A percentile compares a stretch with the other conserved stretches of the same genome.
These are phyloP conservation scores for Aspergillus ibericus DNA, from an alignment of 2,329 filamentous ascomycete species.

Conservation along the genomic window DNA sequence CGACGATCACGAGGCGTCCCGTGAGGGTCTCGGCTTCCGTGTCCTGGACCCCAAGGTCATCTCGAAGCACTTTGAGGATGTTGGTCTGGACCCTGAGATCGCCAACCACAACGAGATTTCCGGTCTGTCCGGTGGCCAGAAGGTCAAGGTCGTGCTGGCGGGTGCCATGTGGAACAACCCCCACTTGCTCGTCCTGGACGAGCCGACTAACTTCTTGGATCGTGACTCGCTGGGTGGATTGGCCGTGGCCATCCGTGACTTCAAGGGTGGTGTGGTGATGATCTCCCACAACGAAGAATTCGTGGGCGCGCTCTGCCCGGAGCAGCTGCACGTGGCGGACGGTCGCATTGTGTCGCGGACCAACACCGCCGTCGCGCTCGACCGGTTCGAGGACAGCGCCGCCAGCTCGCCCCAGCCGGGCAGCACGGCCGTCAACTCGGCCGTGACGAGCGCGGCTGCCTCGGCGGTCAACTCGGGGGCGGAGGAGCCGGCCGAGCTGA, in stretches of 20 bases:
- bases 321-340: slow-evolving; percentile 93
- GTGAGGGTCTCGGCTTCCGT: slow-evolving; percentile 95
- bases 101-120: slow-evolving; percentile 99
- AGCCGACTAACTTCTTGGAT: slow-evolving; percentile 99
- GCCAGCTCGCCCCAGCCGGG: slow-evolving; percentile 58
- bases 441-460: slow-evolving; percentile 59
- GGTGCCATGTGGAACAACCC: slow-evolving; percentile 99
- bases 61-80: slow-evolving; percentile 95
- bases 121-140: slow-evolving; percentile 92
- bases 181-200: slow-evolving; percentile 93
- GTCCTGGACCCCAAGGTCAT: slow-evolving; percentile 90
- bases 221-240: slow-evolving; percentile 95
- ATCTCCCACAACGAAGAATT: slow-evolving; percentile 99
- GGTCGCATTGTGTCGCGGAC: slow-evolving; percentile 85
- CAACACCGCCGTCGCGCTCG: slow-evolving; percentile 68
- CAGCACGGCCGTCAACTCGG: slow-evolving; percentile 59
- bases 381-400: slow-evolving; percentile 83
- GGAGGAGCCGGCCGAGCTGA: slow-evolving; percentile 77
- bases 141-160: slow-evolving; percentile 97
- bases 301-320: slow-evolving; percentile 88
- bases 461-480: slow-evolving; percentile 76
- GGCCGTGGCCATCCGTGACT: slow-evolving; percentile 96
- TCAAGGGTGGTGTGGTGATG: slow-evolving; percentile 97
- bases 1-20: slow-evolving; percentile 97
- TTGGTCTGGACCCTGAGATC: slow-evolving; percentile 94